phyloP scores from a whole-genome alignment of 306 rosid genomes.

The Medicago ruthenica region DNA sequence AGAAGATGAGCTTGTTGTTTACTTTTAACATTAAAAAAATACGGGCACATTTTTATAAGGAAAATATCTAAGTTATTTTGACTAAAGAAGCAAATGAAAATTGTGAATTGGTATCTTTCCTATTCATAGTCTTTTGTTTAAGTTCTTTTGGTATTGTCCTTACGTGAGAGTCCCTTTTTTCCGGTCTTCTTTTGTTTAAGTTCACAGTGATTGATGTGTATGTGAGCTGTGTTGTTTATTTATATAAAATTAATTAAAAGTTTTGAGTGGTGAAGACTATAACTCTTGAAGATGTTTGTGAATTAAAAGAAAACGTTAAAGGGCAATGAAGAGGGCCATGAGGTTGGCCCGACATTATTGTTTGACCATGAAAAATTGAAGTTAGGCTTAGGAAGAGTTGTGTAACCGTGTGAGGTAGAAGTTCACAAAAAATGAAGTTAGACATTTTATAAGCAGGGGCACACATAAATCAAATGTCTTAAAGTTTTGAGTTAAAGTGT shows the following conservation, averaged over 20 bases:
- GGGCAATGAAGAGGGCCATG: background rate
- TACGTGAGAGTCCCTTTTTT: background rate
- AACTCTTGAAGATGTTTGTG: background rate
- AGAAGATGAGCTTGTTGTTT: background rate
- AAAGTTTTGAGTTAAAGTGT: no score
- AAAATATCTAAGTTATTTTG: background rate
- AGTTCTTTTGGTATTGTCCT: background rate
- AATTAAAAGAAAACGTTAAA: background rate
- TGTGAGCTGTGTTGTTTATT: background rate
- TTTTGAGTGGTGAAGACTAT: no score
- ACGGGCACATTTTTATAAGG: background rate
- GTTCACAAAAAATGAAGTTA: no score
- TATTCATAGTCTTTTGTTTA: background rate
- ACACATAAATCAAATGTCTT: no score
- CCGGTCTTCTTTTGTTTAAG: background rate
- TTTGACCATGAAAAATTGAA: background rate
- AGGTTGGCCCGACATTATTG: background rate
- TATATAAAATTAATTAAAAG: background rate
- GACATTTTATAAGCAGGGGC: no score
- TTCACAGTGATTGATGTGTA: background rate
- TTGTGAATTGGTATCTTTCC: background rate
- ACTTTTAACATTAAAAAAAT: background rate
- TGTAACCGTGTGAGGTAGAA: no score
- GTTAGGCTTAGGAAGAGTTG: background rate
- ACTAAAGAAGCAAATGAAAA: background rate